A percentile compares a stretch with the other conserved stretches of the same genome.
These are phyloP conservation scores for Babesia microti DNA, from an alignment of 169 alveolate genomes.

Conservation along the genomic window DNA sequence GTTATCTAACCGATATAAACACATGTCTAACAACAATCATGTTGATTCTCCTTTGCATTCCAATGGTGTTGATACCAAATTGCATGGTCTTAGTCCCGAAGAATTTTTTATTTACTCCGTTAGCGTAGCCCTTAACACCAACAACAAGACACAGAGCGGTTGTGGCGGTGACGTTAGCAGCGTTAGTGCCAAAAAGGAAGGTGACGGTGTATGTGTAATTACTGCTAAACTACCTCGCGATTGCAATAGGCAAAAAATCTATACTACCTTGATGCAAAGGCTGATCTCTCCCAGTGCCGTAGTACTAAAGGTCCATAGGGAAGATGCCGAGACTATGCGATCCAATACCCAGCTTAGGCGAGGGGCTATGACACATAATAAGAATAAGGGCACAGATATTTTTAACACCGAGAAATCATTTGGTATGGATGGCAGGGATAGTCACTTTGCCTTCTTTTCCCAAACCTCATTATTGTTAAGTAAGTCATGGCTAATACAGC, in stretches of 20 bases:
- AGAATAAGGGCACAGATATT: constrained; percentile 7
- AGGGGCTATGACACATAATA: constrained; percentile 15
- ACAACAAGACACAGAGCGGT: neutral
- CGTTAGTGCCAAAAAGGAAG: constrained; percentile 16
- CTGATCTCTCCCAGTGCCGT: constrained; percentile 22
- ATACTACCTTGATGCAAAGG: constrained; percentile 23
- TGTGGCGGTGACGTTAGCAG: too few species aligned
- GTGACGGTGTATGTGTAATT: constrained; percentile 47
- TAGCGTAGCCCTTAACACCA: constrained; percentile 28
- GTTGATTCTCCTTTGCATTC: neutral
- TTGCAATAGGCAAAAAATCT: constrained; percentile 20
- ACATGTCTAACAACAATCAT: constrained; percentile 1
- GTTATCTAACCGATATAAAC: constrained; percentile 29
- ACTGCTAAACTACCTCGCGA: constrained; percentile 42
- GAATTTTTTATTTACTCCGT: constrained; percentile 46
- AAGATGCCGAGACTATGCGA: constrained; percentile 8
- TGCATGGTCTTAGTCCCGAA: constrained; percentile 25
- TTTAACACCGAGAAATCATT: constrained; percentile 8
- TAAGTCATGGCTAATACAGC: too few species aligned
- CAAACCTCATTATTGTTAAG: constrained; percentile 33
- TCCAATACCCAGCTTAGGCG: constrained; percentile 33
- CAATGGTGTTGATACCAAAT: too few species aligned
- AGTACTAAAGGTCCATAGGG: constrained; percentile 19
- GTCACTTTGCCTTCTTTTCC: constrained; percentile 34
- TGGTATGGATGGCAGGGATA: too few species aligned